Percentiles rank a stretch among this genome's conserved stretches.
Conservation (phyloP, 345 rosid genomes). For the Bruguiera parviflora region DNA sequence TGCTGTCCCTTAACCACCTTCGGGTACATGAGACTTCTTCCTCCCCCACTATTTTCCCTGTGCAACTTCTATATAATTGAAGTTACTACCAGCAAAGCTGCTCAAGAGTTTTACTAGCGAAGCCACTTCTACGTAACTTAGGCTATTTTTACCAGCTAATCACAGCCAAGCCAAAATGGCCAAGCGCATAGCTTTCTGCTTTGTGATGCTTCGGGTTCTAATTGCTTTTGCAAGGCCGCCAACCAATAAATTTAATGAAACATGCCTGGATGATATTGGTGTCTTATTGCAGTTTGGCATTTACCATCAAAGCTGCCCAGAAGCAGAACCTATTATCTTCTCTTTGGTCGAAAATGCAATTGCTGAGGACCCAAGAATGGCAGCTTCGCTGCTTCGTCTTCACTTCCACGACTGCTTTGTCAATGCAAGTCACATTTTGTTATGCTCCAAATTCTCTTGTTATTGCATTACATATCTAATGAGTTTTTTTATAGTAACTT, state of each 20-base stretch:
- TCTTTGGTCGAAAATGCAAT: conserved; percentile 58
- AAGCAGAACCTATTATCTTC: conserved; percentile 58
- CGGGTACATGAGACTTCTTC: background rate
- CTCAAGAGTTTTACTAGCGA: background rate
- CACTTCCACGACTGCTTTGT: conserved; percentile 85
- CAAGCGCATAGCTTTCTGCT: conserved; percentile 5
- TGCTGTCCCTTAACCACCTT: background rate
- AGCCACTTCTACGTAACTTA: too few species aligned
- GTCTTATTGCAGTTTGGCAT: conserved; percentile 41
- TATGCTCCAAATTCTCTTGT: background rate
- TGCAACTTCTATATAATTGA: background rate
- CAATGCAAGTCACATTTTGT: conserved; percentile 42
- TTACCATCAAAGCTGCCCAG: conserved; percentile 58
- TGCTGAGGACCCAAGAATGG: conserved; percentile 64
- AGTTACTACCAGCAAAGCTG: background rate
- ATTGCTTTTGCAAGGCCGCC: conserved; percentile 21
- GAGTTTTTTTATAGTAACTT: too few species aligned
- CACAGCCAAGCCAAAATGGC: background rate
- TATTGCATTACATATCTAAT: background rate
- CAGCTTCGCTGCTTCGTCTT: conserved; percentile 72
- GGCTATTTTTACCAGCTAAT: too few species aligned
- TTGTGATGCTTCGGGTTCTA: conserved; percentile 20
- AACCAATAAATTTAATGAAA: conserved; percentile 29
- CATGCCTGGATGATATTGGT: conserved; percentile 45
- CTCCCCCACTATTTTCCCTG: background rate